Evolutionary conservation across 2,329 filamentous ascomycete species (phyloP).

Genomic region (Didymella lethalis): DNA sequence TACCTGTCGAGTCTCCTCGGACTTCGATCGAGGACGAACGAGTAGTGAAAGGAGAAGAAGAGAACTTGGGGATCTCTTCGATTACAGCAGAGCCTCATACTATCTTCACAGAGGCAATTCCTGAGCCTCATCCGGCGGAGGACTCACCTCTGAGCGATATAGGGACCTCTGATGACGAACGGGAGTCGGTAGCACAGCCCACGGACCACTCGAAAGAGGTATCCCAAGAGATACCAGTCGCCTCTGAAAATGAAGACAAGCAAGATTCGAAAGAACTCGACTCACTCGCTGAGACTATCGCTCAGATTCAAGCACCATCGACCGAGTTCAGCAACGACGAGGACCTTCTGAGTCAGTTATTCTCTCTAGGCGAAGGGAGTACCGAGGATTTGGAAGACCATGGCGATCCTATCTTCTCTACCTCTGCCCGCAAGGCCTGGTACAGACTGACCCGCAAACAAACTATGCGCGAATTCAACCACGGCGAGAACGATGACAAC

Average conservation of each 20-base stretch:
- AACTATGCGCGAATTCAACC: conserved; percentile 51
- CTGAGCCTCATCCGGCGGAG: background rate
- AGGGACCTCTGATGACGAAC: background rate
- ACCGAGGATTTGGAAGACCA: conserved; percentile 28
- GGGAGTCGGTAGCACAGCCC: background rate
- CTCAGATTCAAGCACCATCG: background rate
- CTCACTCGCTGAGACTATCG: background rate
- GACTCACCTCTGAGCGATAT: background rate
- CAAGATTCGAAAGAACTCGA: background rate
- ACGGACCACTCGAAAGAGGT: background rate
- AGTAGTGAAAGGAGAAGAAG: background rate
- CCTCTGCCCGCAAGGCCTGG: conserved; percentile 50
- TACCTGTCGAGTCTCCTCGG: conserved; percentile 43
- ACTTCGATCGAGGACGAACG: conserved; percentile 50
- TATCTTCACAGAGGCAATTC: background rate
- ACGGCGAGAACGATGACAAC: conserved; percentile 44
- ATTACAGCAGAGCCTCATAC: background rate
- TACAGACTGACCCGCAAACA: conserved; percentile 51
- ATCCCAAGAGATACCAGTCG: background rate
- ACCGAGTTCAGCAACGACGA: conserved; percentile 25
- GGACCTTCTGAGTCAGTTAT: conserved; percentile 38
- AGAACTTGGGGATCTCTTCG: background rate
- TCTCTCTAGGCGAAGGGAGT: conserved; percentile 24
- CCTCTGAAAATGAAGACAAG: background rate
- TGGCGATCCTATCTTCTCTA: conserved; percentile 46